These are phyloP conservation scores for Grosmannia serpens DNA, from an alignment of 2,329 filamentous ascomycete genomes.

Conservation along the genomic window DNA sequence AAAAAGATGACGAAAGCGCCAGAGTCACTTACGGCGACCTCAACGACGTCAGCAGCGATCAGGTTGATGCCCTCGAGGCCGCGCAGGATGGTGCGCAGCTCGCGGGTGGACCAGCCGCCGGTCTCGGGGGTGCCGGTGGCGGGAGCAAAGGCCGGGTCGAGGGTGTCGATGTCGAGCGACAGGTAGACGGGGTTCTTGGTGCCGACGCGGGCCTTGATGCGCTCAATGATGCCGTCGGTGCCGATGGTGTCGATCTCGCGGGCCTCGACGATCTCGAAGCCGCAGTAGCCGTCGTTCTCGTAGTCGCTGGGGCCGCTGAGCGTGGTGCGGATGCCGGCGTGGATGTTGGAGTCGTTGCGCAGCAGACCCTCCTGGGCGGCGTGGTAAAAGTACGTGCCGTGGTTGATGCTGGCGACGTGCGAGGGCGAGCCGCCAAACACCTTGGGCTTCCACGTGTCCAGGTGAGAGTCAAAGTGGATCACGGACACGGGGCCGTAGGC, in stretches of 20 bases:
- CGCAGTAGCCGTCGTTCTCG: constrained; percentile 75
- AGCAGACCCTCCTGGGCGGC: constrained; percentile 67
- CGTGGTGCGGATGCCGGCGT: constrained; percentile 77
- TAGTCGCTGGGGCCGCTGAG: constrained; percentile 70
- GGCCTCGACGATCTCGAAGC: constrained; percentile 72
- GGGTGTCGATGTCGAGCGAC: constrained; percentile 76
- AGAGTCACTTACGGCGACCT: constrained; percentile 44
- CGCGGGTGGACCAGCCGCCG: constrained; percentile 63
- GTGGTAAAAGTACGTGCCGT: constrained; percentile 84
- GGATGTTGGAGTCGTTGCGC: constrained; percentile 74
- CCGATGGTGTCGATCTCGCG: constrained; percentile 41
- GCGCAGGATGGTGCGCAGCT: constrained; percentile 59
- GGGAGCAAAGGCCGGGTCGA: constrained; percentile 73
- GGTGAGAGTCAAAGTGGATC: constrained; percentile 51
- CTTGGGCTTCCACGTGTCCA: constrained; percentile 70
- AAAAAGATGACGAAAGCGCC: background rate
- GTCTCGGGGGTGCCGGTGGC: constrained; percentile 68
- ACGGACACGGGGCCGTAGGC: constrained; percentile 50
- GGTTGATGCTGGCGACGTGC: constrained; percentile 67
- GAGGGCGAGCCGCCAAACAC: constrained; percentile 76
- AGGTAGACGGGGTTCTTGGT: constrained; percentile 67
- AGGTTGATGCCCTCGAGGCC: constrained; percentile 59
- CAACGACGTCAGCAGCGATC: constrained; percentile 60
- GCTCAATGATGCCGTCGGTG: constrained; percentile 62
- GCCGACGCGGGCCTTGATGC: constrained; percentile 64